These are phyloP conservation scores for Gorgonomyces haynaldii DNA, from an alignment of 192 early-diverging fungal species.

Conservation along the genomic window DNA sequence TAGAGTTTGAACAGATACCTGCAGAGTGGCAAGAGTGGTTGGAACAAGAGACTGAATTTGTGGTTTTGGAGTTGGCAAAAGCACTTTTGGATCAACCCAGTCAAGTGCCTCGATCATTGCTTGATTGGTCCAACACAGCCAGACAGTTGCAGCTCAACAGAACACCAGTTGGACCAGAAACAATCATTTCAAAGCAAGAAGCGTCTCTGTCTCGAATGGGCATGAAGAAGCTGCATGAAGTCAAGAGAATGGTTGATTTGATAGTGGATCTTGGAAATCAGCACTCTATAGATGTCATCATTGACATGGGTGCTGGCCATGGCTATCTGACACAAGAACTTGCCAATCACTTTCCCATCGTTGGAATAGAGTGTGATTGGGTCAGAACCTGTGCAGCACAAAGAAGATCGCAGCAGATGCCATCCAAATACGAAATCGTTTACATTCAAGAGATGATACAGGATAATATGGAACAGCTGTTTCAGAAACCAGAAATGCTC, in stretches of 20 bases:
- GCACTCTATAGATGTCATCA: not conserved
- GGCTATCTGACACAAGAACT: conserved; percentile 24
- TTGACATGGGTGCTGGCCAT: conserved; percentile 25
- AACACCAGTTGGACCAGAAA: no score
- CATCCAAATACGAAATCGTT: not conserved
- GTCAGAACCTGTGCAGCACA: conserved; percentile 15
- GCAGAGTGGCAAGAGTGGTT: no score
- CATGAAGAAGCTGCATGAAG: conserved; percentile 2
- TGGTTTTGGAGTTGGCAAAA: no score
- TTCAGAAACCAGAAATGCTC: not conserved
- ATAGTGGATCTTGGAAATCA: not conserved
- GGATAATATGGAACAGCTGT: not conserved
- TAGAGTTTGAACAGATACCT: no score
- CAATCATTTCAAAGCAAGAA: no score
- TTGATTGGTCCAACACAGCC: no score
- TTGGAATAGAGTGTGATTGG: conserved; percentile 21
- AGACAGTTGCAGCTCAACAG: no score
- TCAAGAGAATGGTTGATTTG: not conserved
- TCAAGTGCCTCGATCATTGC: no score
- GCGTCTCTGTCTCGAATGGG: no score
- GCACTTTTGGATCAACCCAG: no score
- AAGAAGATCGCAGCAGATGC: not conserved
- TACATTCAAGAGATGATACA: no score
- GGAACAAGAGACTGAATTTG: no score
- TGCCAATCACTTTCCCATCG: conserved; percentile 9